Evolutionary conservation across 148 eudicot genomes (phyloP).

Genomic region (Fagopyrum tataricum): DNA sequence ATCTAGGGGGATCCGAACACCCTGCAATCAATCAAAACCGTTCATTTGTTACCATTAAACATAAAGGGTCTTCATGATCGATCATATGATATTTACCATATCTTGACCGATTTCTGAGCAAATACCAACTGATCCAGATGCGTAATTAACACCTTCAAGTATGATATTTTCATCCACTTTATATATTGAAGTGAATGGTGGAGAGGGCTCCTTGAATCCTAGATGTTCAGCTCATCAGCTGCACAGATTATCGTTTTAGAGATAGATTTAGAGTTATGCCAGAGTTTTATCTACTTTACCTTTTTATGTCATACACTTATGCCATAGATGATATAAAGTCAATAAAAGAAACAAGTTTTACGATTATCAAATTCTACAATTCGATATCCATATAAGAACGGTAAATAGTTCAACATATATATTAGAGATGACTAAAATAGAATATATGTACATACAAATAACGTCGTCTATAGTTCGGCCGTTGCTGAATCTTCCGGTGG

Average conservation of each 20-base stretch:
- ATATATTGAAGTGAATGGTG: background rate
- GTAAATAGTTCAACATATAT: background rate
- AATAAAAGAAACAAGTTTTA: too few species aligned
- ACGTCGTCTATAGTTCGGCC: slow-evolving; percentile 40
- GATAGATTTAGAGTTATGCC: too few species aligned
- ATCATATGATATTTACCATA: background rate
- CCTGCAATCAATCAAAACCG: background rate
- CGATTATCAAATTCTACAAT: too few species aligned
- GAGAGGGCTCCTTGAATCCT: background rate
- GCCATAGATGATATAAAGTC: too few species aligned
- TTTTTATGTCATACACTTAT: too few species aligned
- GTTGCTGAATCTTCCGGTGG: slow-evolving; percentile 48
- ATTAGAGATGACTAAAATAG: too few species aligned
- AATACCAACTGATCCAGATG: slow-evolving; percentile 11
- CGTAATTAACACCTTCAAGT: background rate
- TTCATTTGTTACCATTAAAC: background rate
- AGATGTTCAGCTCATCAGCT: background rate
- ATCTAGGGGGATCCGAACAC: background rate
- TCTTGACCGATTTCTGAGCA: slow-evolving; percentile 4
- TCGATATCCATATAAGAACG: background rate
- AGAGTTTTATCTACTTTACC: too few species aligned
- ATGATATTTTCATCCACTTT: background rate
- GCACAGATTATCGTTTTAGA: too few species aligned
- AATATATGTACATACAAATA: slow-evolving; percentile 23
- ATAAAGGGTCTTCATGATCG: background rate